These are phyloP conservation scores for Pichia pseudocactophila DNA, from an alignment of 805 yeast genomes.

Conservation along the genomic window DNA sequence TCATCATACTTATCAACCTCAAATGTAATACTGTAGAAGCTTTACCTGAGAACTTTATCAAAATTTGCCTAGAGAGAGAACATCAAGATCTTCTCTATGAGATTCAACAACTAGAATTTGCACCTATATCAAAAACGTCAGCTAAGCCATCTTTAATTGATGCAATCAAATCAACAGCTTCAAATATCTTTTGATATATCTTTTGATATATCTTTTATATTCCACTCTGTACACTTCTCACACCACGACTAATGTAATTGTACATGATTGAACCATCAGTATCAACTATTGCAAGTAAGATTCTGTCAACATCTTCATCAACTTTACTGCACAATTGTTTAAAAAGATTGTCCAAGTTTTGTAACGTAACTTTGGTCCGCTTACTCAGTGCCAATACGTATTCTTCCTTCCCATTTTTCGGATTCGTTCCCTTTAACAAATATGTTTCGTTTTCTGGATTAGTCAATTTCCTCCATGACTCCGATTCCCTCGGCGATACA, in stretches of 20 bases:
- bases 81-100: conserved; percentile 23
- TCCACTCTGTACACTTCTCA: conserved; percentile 27
- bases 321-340: conserved; percentile 13
- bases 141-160: too few species aligned
- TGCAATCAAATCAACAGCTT: too few species aligned
- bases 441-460: background rate
- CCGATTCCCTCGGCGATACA: background rate
- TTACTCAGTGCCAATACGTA: conserved; percentile 32
- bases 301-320: conserved; percentile 28
- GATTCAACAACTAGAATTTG: background rate
- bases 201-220: background rate
- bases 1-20: conserved; percentile 34
- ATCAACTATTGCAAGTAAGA: conserved; percentile 48
- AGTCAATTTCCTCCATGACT: background rate
- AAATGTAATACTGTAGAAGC: conserved; percentile 18
- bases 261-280: conserved; percentile 67
- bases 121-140: background rate
- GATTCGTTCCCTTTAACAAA: conserved; percentile 8
- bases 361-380: conserved; percentile 28
- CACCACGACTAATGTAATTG: conserved; percentile 58
- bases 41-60: conserved; percentile 36
- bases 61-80: conserved; percentile 26
- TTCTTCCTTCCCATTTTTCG: conserved; percentile 8
- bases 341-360: conserved; percentile 35
- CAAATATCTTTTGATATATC: too few species aligned